Percentiles rank a stretch among this genome's conserved stretches.
Evolutionary conservation across 2,329 filamentous ascomycete species (phyloP).

Genomic region (Claviceps quebecensis): DNA sequence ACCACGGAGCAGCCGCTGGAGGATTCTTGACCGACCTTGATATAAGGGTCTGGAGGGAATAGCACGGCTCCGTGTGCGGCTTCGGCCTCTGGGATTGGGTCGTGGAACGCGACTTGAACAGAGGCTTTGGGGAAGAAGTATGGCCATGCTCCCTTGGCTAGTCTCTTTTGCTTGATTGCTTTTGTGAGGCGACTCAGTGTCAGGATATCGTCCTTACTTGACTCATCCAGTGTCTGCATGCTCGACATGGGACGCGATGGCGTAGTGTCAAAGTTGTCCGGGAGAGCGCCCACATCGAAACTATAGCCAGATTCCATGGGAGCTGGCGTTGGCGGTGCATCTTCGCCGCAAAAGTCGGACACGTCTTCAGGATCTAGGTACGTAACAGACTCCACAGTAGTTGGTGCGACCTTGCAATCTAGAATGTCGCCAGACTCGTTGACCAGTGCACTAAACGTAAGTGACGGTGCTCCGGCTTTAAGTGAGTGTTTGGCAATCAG

Average conservation of each 20-base stretch:
- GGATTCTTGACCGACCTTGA: conserved; percentile 22
- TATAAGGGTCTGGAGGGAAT: conserved; percentile 35
- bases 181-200: conserved; percentile 33
- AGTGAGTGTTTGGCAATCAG: conserved; percentile 42
- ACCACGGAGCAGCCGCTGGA: conserved; percentile 22
- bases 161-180: conserved; percentile 27
- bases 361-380: conserved; percentile 42
- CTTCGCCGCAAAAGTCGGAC: conserved; percentile 27
- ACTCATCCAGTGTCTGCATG: conserved; percentile 25
- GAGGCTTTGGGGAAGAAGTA: conserved; percentile 29
- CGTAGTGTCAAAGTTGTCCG: conserved; percentile 3
- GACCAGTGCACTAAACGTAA: conserved; percentile 50
- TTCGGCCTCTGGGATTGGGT: conserved; percentile 12
- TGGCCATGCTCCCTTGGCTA: conserved; percentile 35
- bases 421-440: conserved; percentile 38
- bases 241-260: conserved; percentile 29
- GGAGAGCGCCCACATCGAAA: conserved; percentile 17
- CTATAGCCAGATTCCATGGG: conserved; percentile 8
- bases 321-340: conserved; percentile 8
- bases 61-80: conserved; percentile 7
- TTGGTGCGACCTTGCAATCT: conserved; percentile 39
- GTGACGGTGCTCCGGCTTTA: conserved; percentile 31
- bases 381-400: conserved; percentile 38
- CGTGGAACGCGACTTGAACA: conserved; percentile 29
- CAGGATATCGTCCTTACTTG: conserved; percentile 31